Percentiles rank a stretch among this genome's conserved stretches.
These are phyloP conservation scores for Scheffersomyces cryptocercus DNA, from an alignment of 1,139 yeast genomes.

Conservation along the genomic window DNA sequence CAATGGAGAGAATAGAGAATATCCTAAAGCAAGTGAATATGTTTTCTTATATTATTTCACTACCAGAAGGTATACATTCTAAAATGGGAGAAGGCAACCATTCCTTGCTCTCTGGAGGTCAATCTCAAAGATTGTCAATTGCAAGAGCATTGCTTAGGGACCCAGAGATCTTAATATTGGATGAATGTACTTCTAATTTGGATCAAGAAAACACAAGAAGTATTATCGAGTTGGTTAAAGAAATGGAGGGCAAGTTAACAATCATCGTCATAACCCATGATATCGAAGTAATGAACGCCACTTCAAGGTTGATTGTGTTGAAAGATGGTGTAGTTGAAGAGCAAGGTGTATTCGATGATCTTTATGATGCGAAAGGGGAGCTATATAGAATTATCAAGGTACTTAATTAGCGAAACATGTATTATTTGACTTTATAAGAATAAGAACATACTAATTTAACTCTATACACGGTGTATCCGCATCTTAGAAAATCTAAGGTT, in stretches of 20 bases:
- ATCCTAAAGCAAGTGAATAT: constrained; percentile 51
- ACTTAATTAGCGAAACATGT: background rate
- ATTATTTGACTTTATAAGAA: constrained; percentile 2
- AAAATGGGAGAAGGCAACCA: constrained; percentile 51
- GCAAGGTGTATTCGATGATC: constrained; percentile 17
- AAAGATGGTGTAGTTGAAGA: constrained; percentile 47
- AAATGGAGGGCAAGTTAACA: constrained; percentile 37
- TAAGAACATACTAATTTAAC: constrained; percentile 3
- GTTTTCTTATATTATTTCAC: constrained; percentile 46
- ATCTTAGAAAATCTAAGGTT: constrained; percentile 18
- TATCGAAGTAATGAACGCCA: constrained; percentile 51
- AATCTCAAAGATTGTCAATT: constrained; percentile 72
- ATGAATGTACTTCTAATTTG: constrained; percentile 80
- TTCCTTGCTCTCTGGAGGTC: constrained; percentile 73
- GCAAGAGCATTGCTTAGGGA: constrained; percentile 69
- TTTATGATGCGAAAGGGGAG: constrained; percentile 16
- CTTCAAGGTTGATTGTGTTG: constrained; percentile 45
- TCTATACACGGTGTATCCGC: background rate
- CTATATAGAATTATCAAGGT: constrained; percentile 11
- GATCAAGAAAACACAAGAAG: constrained; percentile 55
- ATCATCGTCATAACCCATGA: constrained; percentile 63
- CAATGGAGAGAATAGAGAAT: constrained; percentile 38
- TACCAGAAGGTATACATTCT: constrained; percentile 61
- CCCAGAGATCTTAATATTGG: constrained; percentile 66
- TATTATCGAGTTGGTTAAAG: constrained; percentile 44